phyloP scores from a whole-genome alignment of 768 basidiomycete species.

The Tephrocybe sp. region DNA sequence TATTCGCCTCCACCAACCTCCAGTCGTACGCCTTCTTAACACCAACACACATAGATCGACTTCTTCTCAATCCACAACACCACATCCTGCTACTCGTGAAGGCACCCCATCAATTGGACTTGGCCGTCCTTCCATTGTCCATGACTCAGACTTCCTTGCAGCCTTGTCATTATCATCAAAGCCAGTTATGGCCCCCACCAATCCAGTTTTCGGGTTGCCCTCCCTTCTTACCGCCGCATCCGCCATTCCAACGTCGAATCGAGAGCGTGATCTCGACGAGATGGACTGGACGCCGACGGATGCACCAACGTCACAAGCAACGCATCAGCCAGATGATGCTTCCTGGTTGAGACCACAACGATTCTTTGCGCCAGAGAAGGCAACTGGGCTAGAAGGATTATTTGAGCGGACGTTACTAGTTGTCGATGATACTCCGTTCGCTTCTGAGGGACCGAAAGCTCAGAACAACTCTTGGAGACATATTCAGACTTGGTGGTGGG shows the following conservation, averaged over 20 bases:
- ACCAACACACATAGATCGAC: slow-evolving; percentile 43
- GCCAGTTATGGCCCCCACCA: slow-evolving; percentile 46
- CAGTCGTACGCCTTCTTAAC: slow-evolving; percentile 68
- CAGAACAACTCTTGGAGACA: slow-evolving; percentile 10
- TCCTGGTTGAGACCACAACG: slow-evolving; percentile 67
- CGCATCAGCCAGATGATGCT: slow-evolving; percentile 32
- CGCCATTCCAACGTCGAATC: slow-evolving; percentile 17
- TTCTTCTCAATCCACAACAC: slow-evolving; percentile 45
- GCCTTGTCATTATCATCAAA: slow-evolving; percentile 65
- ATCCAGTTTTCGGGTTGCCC: slow-evolving; percentile 70
- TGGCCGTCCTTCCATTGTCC: slow-evolving; percentile 13
- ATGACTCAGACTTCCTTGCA: slow-evolving; percentile 61
- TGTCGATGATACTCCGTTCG: slow-evolving; percentile 39
- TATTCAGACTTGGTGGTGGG: slow-evolving; percentile 35
- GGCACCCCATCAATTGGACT: slow-evolving; percentile 15
- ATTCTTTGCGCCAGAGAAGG: slow-evolving; percentile 77
- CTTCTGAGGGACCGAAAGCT: background rate
- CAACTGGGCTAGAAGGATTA: slow-evolving; percentile 72
- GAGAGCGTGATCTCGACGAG: slow-evolving; percentile 40
- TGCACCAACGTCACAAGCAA: slow-evolving; percentile 20
- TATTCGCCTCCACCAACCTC: slow-evolving; percentile 67
- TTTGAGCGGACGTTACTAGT: slow-evolving; percentile 61
- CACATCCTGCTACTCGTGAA: slow-evolving; percentile 25
- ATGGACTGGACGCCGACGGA: slow-evolving; percentile 71
- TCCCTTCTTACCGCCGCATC: slow-evolving; percentile 47